Conservation (phyloP, 2,329 filamentous ascomycete genomes). For the Neopestalotiopsis sp. region DNA sequence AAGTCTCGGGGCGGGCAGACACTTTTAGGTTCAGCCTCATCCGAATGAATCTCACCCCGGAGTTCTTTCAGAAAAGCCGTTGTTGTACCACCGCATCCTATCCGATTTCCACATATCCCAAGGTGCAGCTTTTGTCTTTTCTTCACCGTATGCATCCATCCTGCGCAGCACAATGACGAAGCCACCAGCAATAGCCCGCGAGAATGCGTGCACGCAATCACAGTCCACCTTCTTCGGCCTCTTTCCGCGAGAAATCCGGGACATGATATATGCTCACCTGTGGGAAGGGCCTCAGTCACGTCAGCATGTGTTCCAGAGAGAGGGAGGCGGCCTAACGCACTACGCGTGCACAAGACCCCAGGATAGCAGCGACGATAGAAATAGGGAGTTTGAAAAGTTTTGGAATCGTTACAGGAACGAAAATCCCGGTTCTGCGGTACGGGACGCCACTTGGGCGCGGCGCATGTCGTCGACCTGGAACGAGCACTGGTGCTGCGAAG, state of each 20-base stretch:
- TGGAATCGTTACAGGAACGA: slow-evolving; percentile 20
- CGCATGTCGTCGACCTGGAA: slow-evolving; percentile 29
- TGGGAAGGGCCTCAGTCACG: slow-evolving; percentile 28
- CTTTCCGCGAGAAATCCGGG: slow-evolving; percentile 28
- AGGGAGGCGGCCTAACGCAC: slow-evolving; percentile 24
- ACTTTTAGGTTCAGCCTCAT: too few species aligned
- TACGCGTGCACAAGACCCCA: slow-evolving; percentile 26
- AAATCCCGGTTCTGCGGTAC: slow-evolving; percentile 20
- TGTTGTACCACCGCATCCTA: too few species aligned
- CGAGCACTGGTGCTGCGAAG: slow-evolving; percentile 32
- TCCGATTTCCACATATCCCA: too few species aligned
- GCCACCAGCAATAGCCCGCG: background rate
- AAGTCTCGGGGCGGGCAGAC: too few species aligned
- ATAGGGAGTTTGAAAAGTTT: slow-evolving; percentile 26
- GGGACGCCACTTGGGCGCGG: slow-evolving; percentile 25
- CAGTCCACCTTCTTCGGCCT: slow-evolving; percentile 26
- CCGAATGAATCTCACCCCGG: too few species aligned
- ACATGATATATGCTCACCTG: slow-evolving; percentile 31
- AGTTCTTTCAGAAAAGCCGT: too few species aligned
- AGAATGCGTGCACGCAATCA: slow-evolving; percentile 22
- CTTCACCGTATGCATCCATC: background rate
- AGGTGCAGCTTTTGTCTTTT: background rate
- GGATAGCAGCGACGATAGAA: slow-evolving; percentile 24
- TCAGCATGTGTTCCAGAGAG: slow-evolving; percentile 27
- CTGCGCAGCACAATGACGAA: background rate